Base-by-base conservation (phyloP, 192 early-diverging fungal species). In the Podila horticola region DNA sequence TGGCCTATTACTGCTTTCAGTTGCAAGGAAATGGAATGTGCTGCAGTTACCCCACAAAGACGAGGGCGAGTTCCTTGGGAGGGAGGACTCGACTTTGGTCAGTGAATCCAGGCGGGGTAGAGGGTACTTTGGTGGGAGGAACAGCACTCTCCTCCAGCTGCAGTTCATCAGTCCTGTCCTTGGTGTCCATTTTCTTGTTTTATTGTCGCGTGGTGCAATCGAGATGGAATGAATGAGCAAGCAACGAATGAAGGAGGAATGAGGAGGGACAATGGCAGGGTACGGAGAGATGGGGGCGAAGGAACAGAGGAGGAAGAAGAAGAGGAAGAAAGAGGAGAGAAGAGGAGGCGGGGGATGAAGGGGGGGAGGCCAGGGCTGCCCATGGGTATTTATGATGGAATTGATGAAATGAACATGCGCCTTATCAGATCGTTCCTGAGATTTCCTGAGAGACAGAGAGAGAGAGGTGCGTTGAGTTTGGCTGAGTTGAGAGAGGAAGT, bases 41-140 rank as follows among this genome's bases (percentile, higher is more conserved):
- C 19, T 33, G 31, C 20, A 19, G 41, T 60, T 71, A 71, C 75
- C 68, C 75, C 5, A 70, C 26, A 64, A 77, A 77, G 11, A 77
- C 75, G 0, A 70, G 30, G 2, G 69, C 67, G 20, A 77, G 59
- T 17, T 77, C 75, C n/a, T 60, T 77, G 2, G 63, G 67, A 3
- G 75, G 75, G 26, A 77, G 48, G 9, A 77, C 57, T 3, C 69
- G 62, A 62, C 75, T 77, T 33, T 77, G 75, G 28, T 77, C 75
- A 4, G 69, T 71, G 50, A 51, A 77, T n/a, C 75, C 75, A 29
- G 10, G 31, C 0, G 66, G 66, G 7, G 60, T 15, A 4, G 38
- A 30, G 41, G 45, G 17, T 19, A 36, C 11, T 30, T 20, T 19
- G 5, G 15, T 3, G 0, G 48, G 38, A 17, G 28, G 30, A 36